A percentile compares a stretch with the other conserved stretches of the same genome.
These are phyloP conservation scores for Chrysoporthe austroafricana DNA, from an alignment of 2,329 filamentous ascomycete species.

Conservation along the genomic window DNA sequence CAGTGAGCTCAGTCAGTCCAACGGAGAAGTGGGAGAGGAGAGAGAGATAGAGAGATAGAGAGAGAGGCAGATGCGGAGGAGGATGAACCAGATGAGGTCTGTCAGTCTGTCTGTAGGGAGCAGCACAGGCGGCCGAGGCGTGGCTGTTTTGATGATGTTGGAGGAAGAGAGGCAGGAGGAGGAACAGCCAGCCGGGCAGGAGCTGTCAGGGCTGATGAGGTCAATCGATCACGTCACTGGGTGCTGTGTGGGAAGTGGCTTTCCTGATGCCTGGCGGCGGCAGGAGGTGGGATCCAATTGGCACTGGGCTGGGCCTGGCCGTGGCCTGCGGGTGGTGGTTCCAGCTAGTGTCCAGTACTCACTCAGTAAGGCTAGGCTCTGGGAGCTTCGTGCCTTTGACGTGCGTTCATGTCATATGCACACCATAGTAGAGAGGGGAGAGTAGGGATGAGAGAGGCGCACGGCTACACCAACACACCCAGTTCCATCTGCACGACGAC, in stretches of 20 bases:
- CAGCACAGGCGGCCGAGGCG: background rate
- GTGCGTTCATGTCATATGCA: background rate
- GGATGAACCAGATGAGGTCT: background rate
- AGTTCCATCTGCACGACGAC: too few relatives aligned
- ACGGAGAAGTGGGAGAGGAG: background rate
- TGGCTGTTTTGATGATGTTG: background rate
- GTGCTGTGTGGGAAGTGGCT: conserved; percentile 9
- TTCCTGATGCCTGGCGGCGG: conserved; percentile 14
- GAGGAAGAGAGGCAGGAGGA: background rate
- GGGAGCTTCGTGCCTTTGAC: background rate
- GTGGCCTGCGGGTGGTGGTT: background rate
- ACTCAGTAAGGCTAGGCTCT: background rate
- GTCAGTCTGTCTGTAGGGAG: background rate
- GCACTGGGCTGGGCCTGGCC: background rate
- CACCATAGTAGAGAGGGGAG: background rate
- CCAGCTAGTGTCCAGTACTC: background rate
- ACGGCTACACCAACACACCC: too few relatives aligned
- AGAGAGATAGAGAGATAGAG: background rate
- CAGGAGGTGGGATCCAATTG: conserved; percentile 1
- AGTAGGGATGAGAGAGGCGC: background rate
- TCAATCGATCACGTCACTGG: conserved; percentile 24
- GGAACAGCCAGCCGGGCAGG: background rate
- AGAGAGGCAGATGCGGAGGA: background rate
- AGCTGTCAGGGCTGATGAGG: conserved; percentile 12
- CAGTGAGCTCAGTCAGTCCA: background rate